phyloP scores from a whole-genome alignment of 129 eudicot genomes.

The Lonicera japonica region DNA sequence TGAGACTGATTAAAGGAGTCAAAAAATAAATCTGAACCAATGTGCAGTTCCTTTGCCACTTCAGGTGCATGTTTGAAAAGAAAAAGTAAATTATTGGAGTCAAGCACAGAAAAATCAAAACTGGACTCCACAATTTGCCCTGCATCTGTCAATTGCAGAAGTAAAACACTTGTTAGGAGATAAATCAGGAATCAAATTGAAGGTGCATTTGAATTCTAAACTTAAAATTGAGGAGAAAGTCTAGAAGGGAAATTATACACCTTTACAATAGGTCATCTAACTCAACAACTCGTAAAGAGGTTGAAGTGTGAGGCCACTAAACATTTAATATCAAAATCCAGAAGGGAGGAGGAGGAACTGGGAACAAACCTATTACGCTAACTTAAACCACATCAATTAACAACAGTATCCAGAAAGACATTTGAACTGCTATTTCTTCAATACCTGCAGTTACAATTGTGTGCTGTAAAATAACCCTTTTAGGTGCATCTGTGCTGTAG shows the following conservation, averaged over 20 bases:
- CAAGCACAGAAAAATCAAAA: slow-evolving; percentile 72
- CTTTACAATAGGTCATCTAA: no score
- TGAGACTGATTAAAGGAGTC: slow-evolving; percentile 38
- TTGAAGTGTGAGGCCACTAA: no score
- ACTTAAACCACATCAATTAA: neutral
- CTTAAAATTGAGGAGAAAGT: neutral
- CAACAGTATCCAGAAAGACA: neutral
- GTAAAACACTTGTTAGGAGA: slow-evolving; percentile 7
- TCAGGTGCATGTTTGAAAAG: slow-evolving; percentile 88
- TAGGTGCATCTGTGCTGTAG: slow-evolving; percentile 58
- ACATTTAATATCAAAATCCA: no score
- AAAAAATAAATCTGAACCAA: slow-evolving; percentile 48
- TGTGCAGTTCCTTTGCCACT: slow-evolving; percentile 51
- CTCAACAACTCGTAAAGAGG: no score
- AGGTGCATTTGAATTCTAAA: no score
- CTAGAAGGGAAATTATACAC: no score
- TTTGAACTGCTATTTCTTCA: neutral
- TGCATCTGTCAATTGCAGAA: slow-evolving; percentile 38
- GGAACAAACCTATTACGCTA: no score
- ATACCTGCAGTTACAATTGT: slow-evolving; percentile 41
- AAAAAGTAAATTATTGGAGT: slow-evolving; percentile 75
- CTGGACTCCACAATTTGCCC: slow-evolving; percentile 51
- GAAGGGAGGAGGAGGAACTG: no score
- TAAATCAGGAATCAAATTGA: neutral
- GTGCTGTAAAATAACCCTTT: slow-evolving; percentile 55